These are phyloP conservation scores for Gomphus sp. DNA, from an alignment of 1,284 basidiomycete genomes.

Conservation along the genomic window DNA sequence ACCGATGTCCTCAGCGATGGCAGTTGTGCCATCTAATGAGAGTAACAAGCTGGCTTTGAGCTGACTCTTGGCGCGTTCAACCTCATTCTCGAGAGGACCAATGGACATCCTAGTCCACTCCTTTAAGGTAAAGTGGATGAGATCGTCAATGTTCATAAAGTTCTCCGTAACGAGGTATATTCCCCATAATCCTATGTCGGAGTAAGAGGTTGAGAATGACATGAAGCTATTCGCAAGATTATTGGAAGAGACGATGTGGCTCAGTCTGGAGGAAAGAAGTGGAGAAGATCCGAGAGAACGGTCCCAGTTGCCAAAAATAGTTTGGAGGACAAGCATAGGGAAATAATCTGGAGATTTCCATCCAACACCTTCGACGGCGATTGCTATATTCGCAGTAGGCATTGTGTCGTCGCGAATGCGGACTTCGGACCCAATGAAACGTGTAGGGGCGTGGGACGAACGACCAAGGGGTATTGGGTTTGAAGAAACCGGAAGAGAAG, in stretches of 20 bases:
- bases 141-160: slow-evolving; percentile 86
- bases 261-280: slow-evolving; percentile 85
- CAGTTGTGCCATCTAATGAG: slow-evolving; percentile 89
- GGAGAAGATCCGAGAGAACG: slow-evolving; percentile 89
- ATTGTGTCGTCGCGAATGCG: slow-evolving; percentile 91
- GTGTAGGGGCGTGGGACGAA: slow-evolving; percentile 63
- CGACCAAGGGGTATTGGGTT: slow-evolving; percentile 87
- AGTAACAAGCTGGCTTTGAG: slow-evolving; percentile 92
- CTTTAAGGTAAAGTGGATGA: slow-evolving; percentile 88
- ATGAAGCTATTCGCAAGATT: slow-evolving; percentile 99
- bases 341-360: slow-evolving; percentile 99
- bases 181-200: slow-evolving; percentile 98
- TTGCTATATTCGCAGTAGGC: slow-evolving; percentile 87
- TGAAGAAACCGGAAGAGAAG: slow-evolving; percentile 77
- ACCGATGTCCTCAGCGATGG: slow-evolving; percentile 97
- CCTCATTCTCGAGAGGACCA: slow-evolving; percentile 77
- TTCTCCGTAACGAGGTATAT: slow-evolving; percentile 97
- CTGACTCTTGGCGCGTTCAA: slow-evolving; percentile 96
- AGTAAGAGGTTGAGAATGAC: slow-evolving; percentile 99
- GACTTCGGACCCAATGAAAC: slow-evolving; percentile 93
- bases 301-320: slow-evolving; percentile 99
- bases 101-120: slow-evolving; percentile 98
- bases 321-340: slow-evolving; percentile 98
- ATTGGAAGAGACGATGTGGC: slow-evolving; percentile 86
- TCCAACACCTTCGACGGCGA: slow-evolving; percentile 96